phyloP scores from a whole-genome alignment of 2,329 filamentous ascomycete genomes.

The Calonectria ilicicola region DNA sequence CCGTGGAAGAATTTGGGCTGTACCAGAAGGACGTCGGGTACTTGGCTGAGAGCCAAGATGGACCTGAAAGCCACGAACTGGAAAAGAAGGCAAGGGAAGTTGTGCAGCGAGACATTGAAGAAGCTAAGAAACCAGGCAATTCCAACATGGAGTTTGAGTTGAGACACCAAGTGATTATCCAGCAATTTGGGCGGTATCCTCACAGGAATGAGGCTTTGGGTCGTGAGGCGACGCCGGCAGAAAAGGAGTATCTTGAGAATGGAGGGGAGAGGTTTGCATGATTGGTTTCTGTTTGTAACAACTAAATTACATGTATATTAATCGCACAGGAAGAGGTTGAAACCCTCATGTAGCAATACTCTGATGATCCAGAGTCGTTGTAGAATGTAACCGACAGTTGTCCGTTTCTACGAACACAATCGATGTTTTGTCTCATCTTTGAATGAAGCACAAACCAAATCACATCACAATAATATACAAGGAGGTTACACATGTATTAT shows the following conservation, averaged over 20 bases:
- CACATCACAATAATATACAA: no score
- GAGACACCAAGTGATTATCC: slow-evolving; percentile 63
- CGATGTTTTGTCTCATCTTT: no score
- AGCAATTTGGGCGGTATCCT: slow-evolving; percentile 69
- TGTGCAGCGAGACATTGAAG: slow-evolving; percentile 40
- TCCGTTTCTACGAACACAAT: background rate
- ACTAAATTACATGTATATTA: background rate
- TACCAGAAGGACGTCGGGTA: slow-evolving; percentile 49
- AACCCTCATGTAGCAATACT: background rate
- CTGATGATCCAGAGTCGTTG: background rate
- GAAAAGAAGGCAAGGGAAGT: slow-evolving; percentile 43
- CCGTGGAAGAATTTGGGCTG: slow-evolving; percentile 46
- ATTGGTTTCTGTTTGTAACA: background rate
- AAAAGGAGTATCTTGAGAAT: slow-evolving; percentile 61
- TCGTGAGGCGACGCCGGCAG: slow-evolving; percentile 60
- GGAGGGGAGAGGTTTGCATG: slow-evolving; percentile 54
- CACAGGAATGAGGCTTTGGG: slow-evolving; percentile 66
- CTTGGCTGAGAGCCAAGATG: slow-evolving; percentile 41
- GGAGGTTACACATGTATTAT: no score
- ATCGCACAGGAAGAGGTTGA: background rate
- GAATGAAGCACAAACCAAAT: no score
- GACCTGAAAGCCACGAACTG: slow-evolving; percentile 34
- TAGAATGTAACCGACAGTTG: background rate
- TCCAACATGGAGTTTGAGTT: slow-evolving; percentile 50
- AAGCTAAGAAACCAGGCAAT: slow-evolving; percentile 39